Conservation (phyloP, 345 rosid species). For the Camelina sativa region DNA sequence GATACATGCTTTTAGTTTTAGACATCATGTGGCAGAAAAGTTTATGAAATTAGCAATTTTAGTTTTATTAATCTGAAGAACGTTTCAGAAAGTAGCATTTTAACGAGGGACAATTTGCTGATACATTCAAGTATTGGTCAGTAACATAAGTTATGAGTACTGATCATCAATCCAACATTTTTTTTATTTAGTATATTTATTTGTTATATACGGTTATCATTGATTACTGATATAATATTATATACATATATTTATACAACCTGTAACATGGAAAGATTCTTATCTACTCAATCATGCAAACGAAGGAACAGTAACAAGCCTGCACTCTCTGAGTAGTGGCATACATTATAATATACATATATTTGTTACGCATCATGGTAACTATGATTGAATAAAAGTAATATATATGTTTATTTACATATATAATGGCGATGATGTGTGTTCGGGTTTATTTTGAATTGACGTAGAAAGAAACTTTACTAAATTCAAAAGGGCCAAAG, state of each 20-base stretch:
- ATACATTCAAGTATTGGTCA: not conserved
- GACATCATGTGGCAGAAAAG: slow-evolving; percentile 6
- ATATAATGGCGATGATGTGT: slow-evolving; percentile 41
- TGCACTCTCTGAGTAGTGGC: slow-evolving; percentile 36
- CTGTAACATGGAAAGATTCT: slow-evolving; percentile 81
- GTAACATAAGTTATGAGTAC: not conserved
- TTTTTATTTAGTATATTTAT: too few relatives aligned
- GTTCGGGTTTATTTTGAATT: not conserved
- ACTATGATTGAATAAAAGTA: slow-evolving; percentile 7
- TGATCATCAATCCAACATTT: not conserved
- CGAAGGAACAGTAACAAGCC: slow-evolving; percentile 43
- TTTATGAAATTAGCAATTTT: not conserved
- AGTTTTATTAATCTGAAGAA: not conserved
- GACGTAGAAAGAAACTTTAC: slow-evolving; percentile 31
- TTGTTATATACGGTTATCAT: not conserved
- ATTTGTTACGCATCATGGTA: slow-evolving; percentile 14
- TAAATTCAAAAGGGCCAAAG: slow-evolving; percentile 22
- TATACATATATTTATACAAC: not conserved
- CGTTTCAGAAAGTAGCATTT: not conserved
- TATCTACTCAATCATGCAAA: slow-evolving; percentile 51
- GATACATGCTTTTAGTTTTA: not conserved
- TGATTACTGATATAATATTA: not conserved
- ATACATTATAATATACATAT: slow-evolving; percentile 9
- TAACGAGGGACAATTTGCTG: not conserved
- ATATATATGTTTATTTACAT: not conserved